Evolutionary conservation across 1,284 basidiomycete genomes (phyloP), one percentile per base, ranked within the genome.

Genomic region (Bjerkandera adusta): DNA sequence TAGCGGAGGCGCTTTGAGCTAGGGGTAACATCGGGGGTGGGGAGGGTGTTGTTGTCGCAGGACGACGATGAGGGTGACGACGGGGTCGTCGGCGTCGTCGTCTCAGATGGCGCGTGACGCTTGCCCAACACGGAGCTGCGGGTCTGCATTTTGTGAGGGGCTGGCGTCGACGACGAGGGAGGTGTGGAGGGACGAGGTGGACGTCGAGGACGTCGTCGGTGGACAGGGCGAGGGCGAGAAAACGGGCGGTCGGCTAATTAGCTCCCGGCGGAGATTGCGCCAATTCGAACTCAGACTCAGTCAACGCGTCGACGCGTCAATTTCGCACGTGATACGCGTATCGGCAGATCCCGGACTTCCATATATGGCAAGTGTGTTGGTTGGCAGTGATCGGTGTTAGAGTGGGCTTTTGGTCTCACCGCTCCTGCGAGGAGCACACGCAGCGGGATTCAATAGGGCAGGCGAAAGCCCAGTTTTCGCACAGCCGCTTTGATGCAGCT

Each of bases 1-100:
- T 73, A 78, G 39, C 77, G 74, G 32, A 72, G 64, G 42, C 84
- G 80, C 65, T 88, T 88, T 27, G 75, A 67, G 56, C 74, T 77
- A n/a, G 84, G 84, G 4, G 78, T 81, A 15, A 69, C 63, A 48
- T 84, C 81, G 6, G 83, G 82, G 0, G 82, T 81, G 47, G 71
- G 72, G 15, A 76, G 69, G 35, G 27, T 39, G 32, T 33, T 35
- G 30, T 50, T 40, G 15, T 48, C 21, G 1, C 45, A 34, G 33
- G 49, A 40, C 5, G 50, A 42, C n/a, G 22, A 30, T 27, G 58
- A 54, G 49, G 59, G 13, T 21, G 33, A 42, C 29, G 51, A 49
- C 37, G 53, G 40, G 8, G 44, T 39, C 36, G 45, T 45, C 15
- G 47, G 46, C 20, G 50, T 49, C 25, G 36, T 48, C 44, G 48